phyloP scores from a whole-genome alignment of 1,139 yeast genomes.

The Kodamaea alishanica region DNA sequence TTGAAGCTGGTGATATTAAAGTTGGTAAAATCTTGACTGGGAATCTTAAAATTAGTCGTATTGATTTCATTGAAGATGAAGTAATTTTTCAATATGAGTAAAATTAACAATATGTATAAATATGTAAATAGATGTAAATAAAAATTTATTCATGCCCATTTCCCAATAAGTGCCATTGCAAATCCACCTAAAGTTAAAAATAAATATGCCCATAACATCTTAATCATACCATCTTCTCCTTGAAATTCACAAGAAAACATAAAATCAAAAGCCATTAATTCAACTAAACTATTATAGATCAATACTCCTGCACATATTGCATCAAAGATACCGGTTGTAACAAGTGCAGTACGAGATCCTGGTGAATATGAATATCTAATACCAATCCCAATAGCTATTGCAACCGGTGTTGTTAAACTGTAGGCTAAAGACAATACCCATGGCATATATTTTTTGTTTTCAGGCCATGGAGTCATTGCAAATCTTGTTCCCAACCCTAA shows the following conservation, averaged over 20 bases:
- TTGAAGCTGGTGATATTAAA: conserved; percentile 17
- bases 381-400: conserved; percentile 37
- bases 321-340: conserved; percentile 37
- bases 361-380: conserved; percentile 33
- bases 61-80: conserved; percentile 36
- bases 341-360: conserved; percentile 30
- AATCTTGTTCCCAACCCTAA: conserved; percentile 39
- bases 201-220: conserved; percentile 23
- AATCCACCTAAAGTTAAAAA: conserved; percentile 18
- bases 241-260: conserved; percentile 28
- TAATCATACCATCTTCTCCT: conserved; percentile 15
- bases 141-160: conserved; percentile 18
- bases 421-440: conserved; percentile 34
- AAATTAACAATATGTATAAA: background rate
- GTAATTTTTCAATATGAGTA: conserved; percentile 20
- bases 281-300: conserved; percentile 38
- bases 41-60: conserved; percentile 20
- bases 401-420: conserved; percentile 33
- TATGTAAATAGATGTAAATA: conserved; percentile 3
- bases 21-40: conserved; percentile 25
- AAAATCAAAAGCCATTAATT: conserved; percentile 40
- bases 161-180: conserved; percentile 22
- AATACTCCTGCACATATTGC: conserved; percentile 39
- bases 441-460: conserved; percentile 25
- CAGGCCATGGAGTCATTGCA: conserved; percentile 38